Evolutionary conservation across 2,329 filamentous ascomycete species (phyloP).

Genomic region (Fusarium decemcellulare): DNA sequence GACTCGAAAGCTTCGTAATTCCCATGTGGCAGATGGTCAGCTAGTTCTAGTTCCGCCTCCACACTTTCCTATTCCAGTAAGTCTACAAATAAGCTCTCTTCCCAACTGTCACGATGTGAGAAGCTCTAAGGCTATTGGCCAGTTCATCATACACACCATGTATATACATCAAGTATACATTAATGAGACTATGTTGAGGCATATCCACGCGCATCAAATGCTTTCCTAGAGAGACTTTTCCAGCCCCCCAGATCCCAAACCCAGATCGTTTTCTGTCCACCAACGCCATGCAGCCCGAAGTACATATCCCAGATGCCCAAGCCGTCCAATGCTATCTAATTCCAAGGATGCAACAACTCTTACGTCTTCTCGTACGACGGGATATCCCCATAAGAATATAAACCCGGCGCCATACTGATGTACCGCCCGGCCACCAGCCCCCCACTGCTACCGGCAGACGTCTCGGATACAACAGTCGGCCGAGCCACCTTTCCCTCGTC

Average conservation of each 20-base stretch:
- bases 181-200: too few species aligned
- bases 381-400: slow-evolving; percentile 46
- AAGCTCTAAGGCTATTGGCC: neutral
- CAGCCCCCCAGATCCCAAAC: slow-evolving; percentile 1
- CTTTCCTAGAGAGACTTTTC: too few species aligned
- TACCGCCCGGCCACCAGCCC: slow-evolving; percentile 34
- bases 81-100: neutral
- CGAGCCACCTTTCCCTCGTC: slow-evolving; percentile 42
- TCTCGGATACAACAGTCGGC: slow-evolving; percentile 18
- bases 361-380: slow-evolving; percentile 37
- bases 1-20: slow-evolving; percentile 9
- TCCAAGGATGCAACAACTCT: neutral
- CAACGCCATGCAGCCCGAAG: slow-evolving; percentile 35
- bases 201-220: too few species aligned
- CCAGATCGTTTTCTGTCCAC: neutral
- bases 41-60: slow-evolving; percentile 11
- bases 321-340: neutral
- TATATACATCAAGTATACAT: slow-evolving; percentile 5
- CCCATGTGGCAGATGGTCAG: neutral
- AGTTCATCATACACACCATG: neutral
- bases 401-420: slow-evolving; percentile 46
- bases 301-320: neutral
- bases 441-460: slow-evolving; percentile 23
- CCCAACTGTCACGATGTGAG: too few species aligned
- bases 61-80: slow-evolving; percentile 23